Percentiles rank a stretch among this genome's conserved stretches.
These are phyloP conservation scores for Penicillium sp. DNA, from an alignment of 2,329 filamentous ascomycete genomes.

Conservation along the genomic window DNA sequence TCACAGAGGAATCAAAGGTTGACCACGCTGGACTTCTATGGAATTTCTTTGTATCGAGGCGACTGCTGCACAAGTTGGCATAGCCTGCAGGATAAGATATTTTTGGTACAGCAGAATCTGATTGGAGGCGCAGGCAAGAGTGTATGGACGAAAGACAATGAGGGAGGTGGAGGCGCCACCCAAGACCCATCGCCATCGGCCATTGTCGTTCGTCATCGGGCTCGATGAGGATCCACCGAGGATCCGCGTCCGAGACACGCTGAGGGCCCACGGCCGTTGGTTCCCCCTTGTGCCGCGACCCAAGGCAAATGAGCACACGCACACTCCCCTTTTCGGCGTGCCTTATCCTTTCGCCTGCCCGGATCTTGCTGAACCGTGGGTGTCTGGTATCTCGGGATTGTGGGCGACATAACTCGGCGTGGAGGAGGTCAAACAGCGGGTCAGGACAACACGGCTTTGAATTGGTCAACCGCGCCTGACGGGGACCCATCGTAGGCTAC, in stretches of 20 bases:
- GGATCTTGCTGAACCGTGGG: no score
- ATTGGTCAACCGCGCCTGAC: no score
- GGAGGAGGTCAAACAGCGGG: no score
- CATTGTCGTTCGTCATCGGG: conserved; percentile 18
- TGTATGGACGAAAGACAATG: conserved; percentile 1
- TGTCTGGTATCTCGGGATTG: no score
- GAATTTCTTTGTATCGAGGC: conserved; percentile 5
- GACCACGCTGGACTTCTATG: neutral
- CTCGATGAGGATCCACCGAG: conserved; percentile 11
- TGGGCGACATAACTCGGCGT: no score
- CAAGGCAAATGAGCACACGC: no score
- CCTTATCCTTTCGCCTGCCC: no score
- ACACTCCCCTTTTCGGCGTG: no score
- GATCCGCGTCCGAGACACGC: conserved; percentile 11
- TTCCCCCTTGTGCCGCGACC: no score
- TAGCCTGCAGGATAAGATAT: conserved; percentile 18
- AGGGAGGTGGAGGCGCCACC: conserved; percentile 8
- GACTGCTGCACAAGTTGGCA: conserved; percentile 5
- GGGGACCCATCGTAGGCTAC: conserved; percentile 1
- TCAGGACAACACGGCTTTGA: no score
- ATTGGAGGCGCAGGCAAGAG: conserved; percentile 15
- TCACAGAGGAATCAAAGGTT: neutral
- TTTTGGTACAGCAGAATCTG: conserved; percentile 20
- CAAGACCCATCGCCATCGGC: conserved; percentile 7
- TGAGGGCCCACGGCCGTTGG: neutral